Conservation (phyloP, 345 rosid species). For the Streptanthus diversifolius region DNA sequence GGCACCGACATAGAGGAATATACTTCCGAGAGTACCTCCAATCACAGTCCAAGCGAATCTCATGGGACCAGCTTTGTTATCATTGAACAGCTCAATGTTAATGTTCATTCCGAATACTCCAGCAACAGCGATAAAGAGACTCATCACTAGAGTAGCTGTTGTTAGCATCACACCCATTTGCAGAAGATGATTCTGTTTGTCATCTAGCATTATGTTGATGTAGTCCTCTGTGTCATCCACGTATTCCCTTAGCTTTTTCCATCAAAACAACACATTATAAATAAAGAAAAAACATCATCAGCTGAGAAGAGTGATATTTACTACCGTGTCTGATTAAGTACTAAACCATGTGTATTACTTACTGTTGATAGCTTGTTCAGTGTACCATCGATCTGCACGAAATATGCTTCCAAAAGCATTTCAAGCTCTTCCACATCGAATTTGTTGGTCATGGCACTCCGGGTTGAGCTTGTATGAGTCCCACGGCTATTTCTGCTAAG, state of each 20-base stretch:
- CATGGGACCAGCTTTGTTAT: conserved; percentile 24
- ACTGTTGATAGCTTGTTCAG: conserved; percentile 90
- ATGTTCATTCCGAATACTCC: conserved; percentile 84
- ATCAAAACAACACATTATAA: conserved; percentile 15
- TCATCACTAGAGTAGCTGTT: conserved; percentile 76
- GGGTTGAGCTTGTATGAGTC: conserved; percentile 57
- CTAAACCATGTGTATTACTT: conserved; percentile 21
- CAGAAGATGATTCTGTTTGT: conserved; percentile 92
- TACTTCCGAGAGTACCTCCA: conserved; percentile 55
- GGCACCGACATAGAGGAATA: conserved; percentile 65
- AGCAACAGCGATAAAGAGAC: conserved; percentile 62
- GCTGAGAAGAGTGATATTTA: not conserved
- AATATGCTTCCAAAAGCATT: conserved; percentile 97
- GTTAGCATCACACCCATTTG: conserved; percentile 96
- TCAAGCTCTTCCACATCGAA: conserved; percentile 90
- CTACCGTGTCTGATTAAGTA: not conserved
- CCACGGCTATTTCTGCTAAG: conserved; percentile 58
- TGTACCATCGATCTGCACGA: conserved; percentile 88
- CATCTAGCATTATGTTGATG: conserved; percentile 94
- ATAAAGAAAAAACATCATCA: not conserved
- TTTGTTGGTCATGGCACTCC: conserved; percentile 61
- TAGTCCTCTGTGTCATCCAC: conserved; percentile 95
- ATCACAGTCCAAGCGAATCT: conserved; percentile 70
- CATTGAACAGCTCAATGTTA: conserved; percentile 46
- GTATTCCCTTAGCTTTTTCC: conserved; percentile 81